Base-by-base conservation (phyloP, 192 early-diverging fungal species). In the Rhizoclosmatium sp. region DNA sequence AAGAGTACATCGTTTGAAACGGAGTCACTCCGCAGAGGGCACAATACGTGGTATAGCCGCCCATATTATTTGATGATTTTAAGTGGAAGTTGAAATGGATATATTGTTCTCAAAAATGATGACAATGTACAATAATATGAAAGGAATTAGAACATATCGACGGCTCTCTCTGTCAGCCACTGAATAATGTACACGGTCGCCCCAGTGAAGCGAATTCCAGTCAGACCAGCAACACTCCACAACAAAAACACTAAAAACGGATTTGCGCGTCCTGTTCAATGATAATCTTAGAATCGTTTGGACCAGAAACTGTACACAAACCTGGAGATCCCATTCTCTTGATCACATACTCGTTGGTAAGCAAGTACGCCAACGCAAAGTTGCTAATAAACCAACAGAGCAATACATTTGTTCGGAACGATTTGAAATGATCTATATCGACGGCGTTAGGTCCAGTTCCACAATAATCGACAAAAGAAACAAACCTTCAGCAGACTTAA, bases 161-260 rank as follows among this genome's bases (percentile, higher is more conserved):
- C 19, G 19, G 54, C 54, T 56, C 54, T 56, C 54, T 56, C 54
- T 9, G 9, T 14, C 54, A 56, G 10, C 54, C 54, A 56, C 19
- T 56, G 10, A 9, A 56, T 14, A 9, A 9, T 14, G 19, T 56
- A 56, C 54, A n/a, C 54, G 19, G 19, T 14, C 54, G 54, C 9
- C 54, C 54, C 54, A n/a, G 54, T 56, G 54, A 94, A 94, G 46
- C 95, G 87, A 54, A 96, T 82, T 0, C 85, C 88, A 41, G 93
- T 85, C 60, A 96, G 80, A 0, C 78, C 89, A 7, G 92, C 90
- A n/a, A 97, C 93, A n/a, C 87, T 88, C 94, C 94, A 97, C 78
- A 97, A 93, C 69, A 97, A 91, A 82, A 95, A 91, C 21, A 87
- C 87, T 59, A 95, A 83, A 61, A 93, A 94, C 45, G 90, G 88